These are phyloP conservation scores for Parasarocladium wereldwijsianum DNA, from an alignment of 2,329 filamentous ascomycete species.

Conservation along the genomic window DNA sequence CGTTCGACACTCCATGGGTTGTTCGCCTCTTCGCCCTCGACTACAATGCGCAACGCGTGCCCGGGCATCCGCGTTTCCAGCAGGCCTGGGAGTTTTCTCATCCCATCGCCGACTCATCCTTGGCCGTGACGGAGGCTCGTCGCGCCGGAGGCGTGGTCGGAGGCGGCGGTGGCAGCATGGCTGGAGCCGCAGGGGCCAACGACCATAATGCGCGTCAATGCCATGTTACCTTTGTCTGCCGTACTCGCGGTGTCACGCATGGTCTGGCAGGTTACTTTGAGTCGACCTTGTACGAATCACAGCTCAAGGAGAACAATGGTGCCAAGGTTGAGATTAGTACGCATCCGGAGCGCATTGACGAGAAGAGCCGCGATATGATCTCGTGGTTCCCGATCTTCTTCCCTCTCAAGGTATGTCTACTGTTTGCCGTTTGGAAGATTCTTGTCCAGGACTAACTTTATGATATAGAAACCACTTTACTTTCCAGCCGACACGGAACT, in stretches of 20 bases:
- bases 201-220: constrained; percentile 81
- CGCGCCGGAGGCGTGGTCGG: constrained; percentile 49
- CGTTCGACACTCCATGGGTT: constrained; percentile 86
- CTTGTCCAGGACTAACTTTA: no score
- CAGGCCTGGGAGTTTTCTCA: constrained; percentile 71
- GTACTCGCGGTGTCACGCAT: constrained; percentile 70
- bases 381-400: constrained; percentile 99
- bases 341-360: constrained; percentile 79
- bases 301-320: constrained; percentile 18
- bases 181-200: constrained; percentile 66
- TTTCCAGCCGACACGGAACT: constrained; percentile 75
- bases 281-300: constrained; percentile 68
- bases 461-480: constrained; percentile 70
- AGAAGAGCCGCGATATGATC: constrained; percentile 95
- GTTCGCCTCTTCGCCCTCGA: constrained; percentile 85
- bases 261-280: constrained; percentile 93
- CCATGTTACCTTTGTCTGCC: constrained; percentile 63
- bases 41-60: constrained; percentile 55
- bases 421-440: accelerated
- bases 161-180: constrained; percentile 58
- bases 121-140: constrained; percentile 40
- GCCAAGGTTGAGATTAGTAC: constrained; percentile 74
- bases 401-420: constrained; percentile 62
- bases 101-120: constrained; percentile 46
- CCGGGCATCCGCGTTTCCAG: constrained; percentile 50